These are phyloP conservation scores for Coniferiporia sulphurascens DNA, from an alignment of 1,284 basidiomycete genomes.

Conservation along the genomic window DNA sequence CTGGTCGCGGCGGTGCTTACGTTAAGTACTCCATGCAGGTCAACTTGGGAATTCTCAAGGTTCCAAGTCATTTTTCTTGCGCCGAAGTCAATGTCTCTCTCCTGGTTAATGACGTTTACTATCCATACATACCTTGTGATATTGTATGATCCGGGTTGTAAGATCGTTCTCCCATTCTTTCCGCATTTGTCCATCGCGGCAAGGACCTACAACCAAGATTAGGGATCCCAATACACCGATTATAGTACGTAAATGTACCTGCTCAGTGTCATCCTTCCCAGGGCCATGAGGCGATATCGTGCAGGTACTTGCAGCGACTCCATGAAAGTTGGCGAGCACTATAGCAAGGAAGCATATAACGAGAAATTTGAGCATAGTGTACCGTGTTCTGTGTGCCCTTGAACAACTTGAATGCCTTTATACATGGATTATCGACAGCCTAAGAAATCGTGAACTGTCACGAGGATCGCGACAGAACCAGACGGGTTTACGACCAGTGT, in stretches of 20 bases:
- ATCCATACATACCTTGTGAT: constrained; percentile 40
- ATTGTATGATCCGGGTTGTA: constrained; percentile 44
- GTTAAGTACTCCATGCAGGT: constrained; percentile 51
- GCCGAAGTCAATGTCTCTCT: neutral
- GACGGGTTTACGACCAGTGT: neutral
- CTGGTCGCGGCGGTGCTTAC: constrained; percentile 25
- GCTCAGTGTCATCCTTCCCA: constrained; percentile 41
- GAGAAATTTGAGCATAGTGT: neutral
- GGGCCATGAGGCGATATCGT: constrained; percentile 35
- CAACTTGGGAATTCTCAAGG: constrained; percentile 45
- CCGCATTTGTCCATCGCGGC: constrained; percentile 52
- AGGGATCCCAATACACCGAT: neutral
- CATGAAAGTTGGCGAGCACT: neutral
- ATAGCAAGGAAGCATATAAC: neutral
- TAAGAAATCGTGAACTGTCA: neutral
- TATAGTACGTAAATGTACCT: constrained; percentile 23
- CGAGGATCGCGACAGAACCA: neutral
- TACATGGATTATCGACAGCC: neutral
- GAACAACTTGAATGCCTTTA: neutral
- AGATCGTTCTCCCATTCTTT: constrained; percentile 43
- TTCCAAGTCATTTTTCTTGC: constrained; percentile 58
- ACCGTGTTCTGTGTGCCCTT: neutral
- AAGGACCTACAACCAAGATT: constrained; percentile 34
- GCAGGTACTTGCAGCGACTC: constrained; percentile 27
- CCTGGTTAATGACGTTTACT: neutral